Percentiles rank a stretch among this genome's conserved stretches.
Evolutionary conservation across 2,329 filamentous ascomycete genomes (phyloP).

Genomic region (Aspergillus amoenus): DNA sequence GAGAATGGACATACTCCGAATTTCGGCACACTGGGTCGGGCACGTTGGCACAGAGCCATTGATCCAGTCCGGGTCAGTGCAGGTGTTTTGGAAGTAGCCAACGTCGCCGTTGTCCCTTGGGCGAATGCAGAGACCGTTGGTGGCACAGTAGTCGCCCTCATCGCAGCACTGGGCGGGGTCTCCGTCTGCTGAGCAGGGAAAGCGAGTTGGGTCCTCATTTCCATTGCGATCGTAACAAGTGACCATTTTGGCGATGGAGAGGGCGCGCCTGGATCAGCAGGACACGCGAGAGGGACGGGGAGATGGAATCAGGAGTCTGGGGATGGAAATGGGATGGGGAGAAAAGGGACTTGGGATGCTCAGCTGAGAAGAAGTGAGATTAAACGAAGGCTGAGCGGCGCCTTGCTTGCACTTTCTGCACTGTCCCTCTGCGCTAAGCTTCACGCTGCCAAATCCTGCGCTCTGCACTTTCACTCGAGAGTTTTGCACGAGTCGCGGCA

Average conservation of each 20-base stretch:
- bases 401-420: no score
- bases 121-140: slow-evolving; percentile 3
- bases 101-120: neutral
- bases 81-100: slow-evolving; percentile 1
- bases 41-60: neutral
- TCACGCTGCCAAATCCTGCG: no score
- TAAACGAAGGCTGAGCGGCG: no score
- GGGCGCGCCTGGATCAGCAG: neutral
- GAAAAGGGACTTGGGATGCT: neutral
- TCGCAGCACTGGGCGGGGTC: slow-evolving; percentile 1
- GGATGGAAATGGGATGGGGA: neutral
- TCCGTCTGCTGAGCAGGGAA: neutral
- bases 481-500: no score
- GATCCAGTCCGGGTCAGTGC: neutral
- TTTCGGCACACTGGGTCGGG: neutral
- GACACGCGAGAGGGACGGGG: neutral
- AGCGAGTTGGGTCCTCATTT: neutral
- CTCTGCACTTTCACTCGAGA: no score
- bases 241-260: neutral
- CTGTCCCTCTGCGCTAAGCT: no score
- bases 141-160: slow-evolving; percentile 1
- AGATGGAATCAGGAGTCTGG: neutral
- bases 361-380: no score
- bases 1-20: neutral
- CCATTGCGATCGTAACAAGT: neutral